Base-by-base conservation (phyloP, 1,284 basidiomycete species). In the Hymenochaete sp. region DNA sequence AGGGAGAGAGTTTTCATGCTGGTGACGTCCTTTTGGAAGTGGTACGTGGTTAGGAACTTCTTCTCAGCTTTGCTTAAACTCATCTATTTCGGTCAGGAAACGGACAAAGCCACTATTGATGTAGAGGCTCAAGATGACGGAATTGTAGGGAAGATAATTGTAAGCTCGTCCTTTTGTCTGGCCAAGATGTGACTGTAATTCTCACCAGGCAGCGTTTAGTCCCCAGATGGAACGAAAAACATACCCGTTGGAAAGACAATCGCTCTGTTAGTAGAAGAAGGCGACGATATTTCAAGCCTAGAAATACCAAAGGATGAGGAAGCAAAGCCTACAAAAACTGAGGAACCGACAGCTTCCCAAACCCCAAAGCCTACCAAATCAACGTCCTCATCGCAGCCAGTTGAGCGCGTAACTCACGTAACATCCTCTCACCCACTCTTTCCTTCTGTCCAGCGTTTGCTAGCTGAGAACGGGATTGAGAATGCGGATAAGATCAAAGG, bases 51-150 rank as follows among this genome's bases (percentile, higher is more conserved):
- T 27, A 13, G 25, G 14, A 13, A 16, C 25, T 32, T 33, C 33
- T 8, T 46, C 21, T 19, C 49, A 44, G 37, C 37, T 22, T 32
- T 31, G 6, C 32, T 41, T 33, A 47, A 29, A 45, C 16, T 47
- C 28, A 44, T 45, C 43, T 52, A 36, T 10, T 28, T 27, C 24
- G 40, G 47, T 26, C 61, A 96, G 93, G 95, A 98, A 75, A 98
- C 93, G 29, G 95, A 98, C 76, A 98, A 98, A 70, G 95, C 95
- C 10, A 96, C 93, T 1, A 97, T 98, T 59, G 95, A 98, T 59
- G 93, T 98, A n/a, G 95, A 98, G 67, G 93, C 95, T 4, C 92
- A 92, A 63, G 93, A 98, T 33, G 93, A 98, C 56, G 95, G 95
- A 53, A 66, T 97, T 11, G 65, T 98, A 60, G 93, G 87, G 36